Conservation (phyloP, 805 yeast genomes). For the Yarrowia keelungensis region DNA sequence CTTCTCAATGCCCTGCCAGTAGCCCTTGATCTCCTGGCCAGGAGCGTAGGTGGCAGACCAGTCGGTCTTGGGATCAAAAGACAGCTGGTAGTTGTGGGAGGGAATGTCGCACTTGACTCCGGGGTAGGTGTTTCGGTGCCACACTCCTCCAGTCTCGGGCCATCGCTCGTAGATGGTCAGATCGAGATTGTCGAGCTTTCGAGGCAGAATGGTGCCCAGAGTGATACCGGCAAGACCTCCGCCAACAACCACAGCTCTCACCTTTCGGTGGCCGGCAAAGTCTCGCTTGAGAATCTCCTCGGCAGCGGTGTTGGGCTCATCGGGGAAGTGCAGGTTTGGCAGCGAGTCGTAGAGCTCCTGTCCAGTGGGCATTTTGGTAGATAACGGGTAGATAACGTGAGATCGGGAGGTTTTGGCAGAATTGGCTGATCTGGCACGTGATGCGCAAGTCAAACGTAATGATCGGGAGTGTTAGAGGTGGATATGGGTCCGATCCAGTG, state of each 20-base stretch:
- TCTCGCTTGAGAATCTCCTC: slow-evolving; percentile 26
- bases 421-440: slow-evolving; percentile 21
- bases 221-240: slow-evolving; percentile 47
- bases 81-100: slow-evolving; percentile 45
- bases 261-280: slow-evolving; percentile 34
- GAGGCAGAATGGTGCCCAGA: slow-evolving; percentile 42
- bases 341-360: slow-evolving; percentile 31
- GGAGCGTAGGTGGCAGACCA: slow-evolving; percentile 44
- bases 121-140: slow-evolving; percentile 44
- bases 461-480: neutral
- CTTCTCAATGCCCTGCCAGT: slow-evolving; percentile 43
- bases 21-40: slow-evolving; percentile 43
- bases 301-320: slow-evolving; percentile 33
- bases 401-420: neutral
- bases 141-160: slow-evolving; percentile 45
- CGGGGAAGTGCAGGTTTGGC: slow-evolving; percentile 24
- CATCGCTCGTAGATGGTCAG: slow-evolving; percentile 46
- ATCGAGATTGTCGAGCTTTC: slow-evolving; percentile 43
- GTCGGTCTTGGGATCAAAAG: slow-evolving; percentile 46
- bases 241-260: slow-evolving; percentile 43
- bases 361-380: slow-evolving; percentile 24
- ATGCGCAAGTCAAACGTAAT: slow-evolving; percentile 11
- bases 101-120: slow-evolving; percentile 44
- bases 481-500: neutral
- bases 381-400: neutral